phyloP scores from a whole-genome alignment of 179 eudicot species.

The Gypsophila paniculata region DNA sequence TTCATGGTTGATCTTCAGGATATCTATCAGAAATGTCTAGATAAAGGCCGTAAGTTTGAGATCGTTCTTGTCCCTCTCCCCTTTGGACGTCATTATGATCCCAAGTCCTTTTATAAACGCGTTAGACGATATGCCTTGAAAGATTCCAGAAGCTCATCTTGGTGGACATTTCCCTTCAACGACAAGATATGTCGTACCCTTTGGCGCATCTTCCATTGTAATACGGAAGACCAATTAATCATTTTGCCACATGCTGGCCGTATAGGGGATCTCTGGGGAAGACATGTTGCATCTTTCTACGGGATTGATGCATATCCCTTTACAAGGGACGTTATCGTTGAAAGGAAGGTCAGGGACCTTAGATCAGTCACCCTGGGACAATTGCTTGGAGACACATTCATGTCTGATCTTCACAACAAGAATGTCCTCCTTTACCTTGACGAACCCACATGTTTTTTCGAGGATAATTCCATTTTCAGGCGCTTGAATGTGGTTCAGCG shows the following conservation, averaged over 20 bases:
- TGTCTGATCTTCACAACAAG: not conserved
- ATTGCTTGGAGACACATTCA: not conserved
- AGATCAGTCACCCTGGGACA: not conserved
- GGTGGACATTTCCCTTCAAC: too few relatives aligned
- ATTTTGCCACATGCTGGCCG: not conserved
- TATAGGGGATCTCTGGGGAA: slow-evolving; percentile 2
- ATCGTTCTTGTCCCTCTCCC: too few relatives aligned
- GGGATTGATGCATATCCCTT: slow-evolving; percentile 10
- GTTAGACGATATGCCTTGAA: too few relatives aligned
- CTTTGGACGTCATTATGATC: too few relatives aligned
- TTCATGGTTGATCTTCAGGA: too few relatives aligned
- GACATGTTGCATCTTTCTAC: not conserved
- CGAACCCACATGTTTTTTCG: not conserved
- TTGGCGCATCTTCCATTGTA: not conserved
- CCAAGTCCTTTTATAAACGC: too few relatives aligned
- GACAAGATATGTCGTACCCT: not conserved
- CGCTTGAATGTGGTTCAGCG: too few relatives aligned
- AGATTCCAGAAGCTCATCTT: too few relatives aligned
- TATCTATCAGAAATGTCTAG: too few relatives aligned
- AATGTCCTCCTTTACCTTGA: slow-evolving; percentile 14
- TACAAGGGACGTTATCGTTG: not conserved
- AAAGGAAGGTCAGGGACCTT: not conserved
- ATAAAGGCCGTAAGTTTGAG: too few relatives aligned
- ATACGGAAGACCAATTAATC: not conserved
- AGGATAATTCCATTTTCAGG: too few relatives aligned